Conservation (phyloP, 257 asterid genomes). For the Eustoma russellianum region DNA sequence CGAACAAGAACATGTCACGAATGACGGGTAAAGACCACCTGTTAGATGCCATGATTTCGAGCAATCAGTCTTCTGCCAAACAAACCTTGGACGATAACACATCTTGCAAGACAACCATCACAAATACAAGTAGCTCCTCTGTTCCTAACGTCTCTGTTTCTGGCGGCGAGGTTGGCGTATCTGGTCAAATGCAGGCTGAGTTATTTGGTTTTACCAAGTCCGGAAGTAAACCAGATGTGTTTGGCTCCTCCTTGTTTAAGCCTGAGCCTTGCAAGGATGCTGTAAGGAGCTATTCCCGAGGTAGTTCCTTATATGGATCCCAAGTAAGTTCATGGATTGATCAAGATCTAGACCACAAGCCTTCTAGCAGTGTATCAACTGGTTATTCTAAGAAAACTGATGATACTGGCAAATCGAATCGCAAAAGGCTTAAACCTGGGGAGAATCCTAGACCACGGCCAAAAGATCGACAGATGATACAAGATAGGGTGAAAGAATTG, state of each 20-base stretch:
- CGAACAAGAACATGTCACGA: slow-evolving; percentile 44
- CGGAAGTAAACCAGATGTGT: slow-evolving; percentile 30
- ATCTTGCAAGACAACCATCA: slow-evolving; percentile 48
- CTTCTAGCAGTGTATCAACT: slow-evolving; percentile 46
- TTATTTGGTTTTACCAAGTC: slow-evolving; percentile 47
- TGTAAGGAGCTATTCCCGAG: slow-evolving; percentile 36
- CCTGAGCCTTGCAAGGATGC: slow-evolving; percentile 38
- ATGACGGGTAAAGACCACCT: slow-evolving; percentile 44
- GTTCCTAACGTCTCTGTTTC: slow-evolving; percentile 35
- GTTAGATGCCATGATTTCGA: slow-evolving; percentile 65
- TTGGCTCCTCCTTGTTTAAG: slow-evolving; percentile 28
- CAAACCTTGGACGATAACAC: slow-evolving; percentile 35
- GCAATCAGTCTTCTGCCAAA: slow-evolving; percentile 22
- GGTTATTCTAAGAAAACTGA: slow-evolving; percentile 58
- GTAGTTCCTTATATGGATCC: slow-evolving; percentile 60
- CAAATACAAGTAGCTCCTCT: slow-evolving; percentile 42
- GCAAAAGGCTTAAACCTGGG: slow-evolving; percentile 84
- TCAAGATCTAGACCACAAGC: slow-evolving; percentile 40
- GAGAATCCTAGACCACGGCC: slow-evolving; percentile 94
- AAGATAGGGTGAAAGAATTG: slow-evolving; percentile 88
- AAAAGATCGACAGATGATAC: slow-evolving; percentile 96
- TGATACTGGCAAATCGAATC: slow-evolving; percentile 49
- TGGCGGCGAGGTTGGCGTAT: slow-evolving; percentile 31
- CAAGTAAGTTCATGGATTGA: slow-evolving; percentile 69
- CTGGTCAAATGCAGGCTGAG: slow-evolving; percentile 45